phyloP scores from a whole-genome alignment of 1,284 basidiomycete genomes.

The Athelia sp. region DNA sequence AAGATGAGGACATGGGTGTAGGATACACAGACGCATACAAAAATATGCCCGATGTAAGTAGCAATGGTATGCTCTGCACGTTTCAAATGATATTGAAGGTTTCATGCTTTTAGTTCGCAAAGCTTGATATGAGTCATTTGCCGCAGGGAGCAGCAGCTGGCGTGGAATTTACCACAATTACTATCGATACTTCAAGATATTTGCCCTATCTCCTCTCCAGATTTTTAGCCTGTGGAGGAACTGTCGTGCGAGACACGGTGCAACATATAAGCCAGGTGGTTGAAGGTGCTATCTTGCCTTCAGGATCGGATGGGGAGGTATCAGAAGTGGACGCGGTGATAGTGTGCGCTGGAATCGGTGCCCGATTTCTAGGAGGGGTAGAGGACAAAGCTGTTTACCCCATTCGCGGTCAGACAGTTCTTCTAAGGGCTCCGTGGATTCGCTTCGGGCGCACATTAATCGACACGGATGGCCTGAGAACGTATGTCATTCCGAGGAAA shows the following conservation, averaged over 20 bases:
- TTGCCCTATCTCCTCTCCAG: constrained; percentile 61
- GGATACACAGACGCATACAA: constrained; percentile 33
- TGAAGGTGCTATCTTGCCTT: constrained; percentile 42
- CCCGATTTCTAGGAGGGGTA: constrained; percentile 73
- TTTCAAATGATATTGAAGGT: constrained; percentile 1
- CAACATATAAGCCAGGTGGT: constrained; percentile 64
- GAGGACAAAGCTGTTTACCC: constrained; percentile 72
- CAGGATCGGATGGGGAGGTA: constrained; percentile 6
- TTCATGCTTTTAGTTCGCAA: constrained; percentile 38
- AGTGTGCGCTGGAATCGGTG: constrained; percentile 62
- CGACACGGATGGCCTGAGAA: constrained; percentile 42
- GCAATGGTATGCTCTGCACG: neutral
- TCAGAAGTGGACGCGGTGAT: constrained; percentile 49
- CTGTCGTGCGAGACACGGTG: constrained; percentile 47
- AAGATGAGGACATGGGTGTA: constrained; percentile 32
- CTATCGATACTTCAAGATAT: constrained; percentile 66
- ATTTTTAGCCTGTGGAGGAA: constrained; percentile 59
- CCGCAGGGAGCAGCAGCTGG: constrained; percentile 39
- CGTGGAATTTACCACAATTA: constrained; percentile 57
- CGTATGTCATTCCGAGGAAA: constrained; percentile 69
- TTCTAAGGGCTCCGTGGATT: constrained; percentile 74
- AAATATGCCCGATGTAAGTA: constrained; percentile 58
- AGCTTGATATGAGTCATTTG: constrained; percentile 39
- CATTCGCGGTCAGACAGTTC: constrained; percentile 82
- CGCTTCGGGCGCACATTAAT: constrained; percentile 53